phyloP scores from a whole-genome alignment of 495 filamentous ascomycete genomes.

The Rostrohypoxylon terebratum region DNA sequence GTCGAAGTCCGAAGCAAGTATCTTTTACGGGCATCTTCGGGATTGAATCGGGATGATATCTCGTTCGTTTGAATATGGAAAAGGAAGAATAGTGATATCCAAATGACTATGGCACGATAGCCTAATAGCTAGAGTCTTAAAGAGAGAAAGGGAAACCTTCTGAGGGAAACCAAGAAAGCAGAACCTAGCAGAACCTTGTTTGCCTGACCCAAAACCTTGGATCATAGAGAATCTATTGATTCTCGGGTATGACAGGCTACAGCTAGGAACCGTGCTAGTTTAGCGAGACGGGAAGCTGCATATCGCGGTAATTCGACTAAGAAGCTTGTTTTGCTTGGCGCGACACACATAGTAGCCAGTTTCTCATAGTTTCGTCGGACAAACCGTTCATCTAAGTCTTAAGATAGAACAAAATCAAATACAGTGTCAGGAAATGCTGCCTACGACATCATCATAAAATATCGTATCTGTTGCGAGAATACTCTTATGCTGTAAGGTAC shows the following conservation, averaged over 20 bases:
- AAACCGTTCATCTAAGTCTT: not conserved
- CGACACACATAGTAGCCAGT: not conserved
- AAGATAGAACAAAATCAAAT: not conserved
- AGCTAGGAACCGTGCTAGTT: not conserved
- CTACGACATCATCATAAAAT: not conserved
- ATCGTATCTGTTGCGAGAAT: not conserved
- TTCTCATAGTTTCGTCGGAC: not conserved
- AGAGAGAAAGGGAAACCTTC: no score
- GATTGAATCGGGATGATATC: not conserved
- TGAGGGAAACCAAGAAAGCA: no score
- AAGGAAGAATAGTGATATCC: not conserved
- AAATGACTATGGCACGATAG: not conserved
- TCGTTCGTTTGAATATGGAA: not conserved
- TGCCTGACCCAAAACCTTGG: not conserved
- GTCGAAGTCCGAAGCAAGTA: not conserved
- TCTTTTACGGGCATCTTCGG: not conserved
- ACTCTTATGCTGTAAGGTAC: not conserved
- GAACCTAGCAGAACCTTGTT: not conserved
- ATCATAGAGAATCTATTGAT: not conserved
- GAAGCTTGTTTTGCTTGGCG: conserved; percentile 15
- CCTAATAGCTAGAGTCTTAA: not conserved
- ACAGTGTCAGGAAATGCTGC: not conserved
- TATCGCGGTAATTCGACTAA: conserved; percentile 5
- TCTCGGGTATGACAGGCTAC: not conserved
- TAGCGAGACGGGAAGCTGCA: not conserved